Conservation (phyloP, 2,329 filamentous ascomycete genomes). For the Sphaerulina populicola region DNA sequence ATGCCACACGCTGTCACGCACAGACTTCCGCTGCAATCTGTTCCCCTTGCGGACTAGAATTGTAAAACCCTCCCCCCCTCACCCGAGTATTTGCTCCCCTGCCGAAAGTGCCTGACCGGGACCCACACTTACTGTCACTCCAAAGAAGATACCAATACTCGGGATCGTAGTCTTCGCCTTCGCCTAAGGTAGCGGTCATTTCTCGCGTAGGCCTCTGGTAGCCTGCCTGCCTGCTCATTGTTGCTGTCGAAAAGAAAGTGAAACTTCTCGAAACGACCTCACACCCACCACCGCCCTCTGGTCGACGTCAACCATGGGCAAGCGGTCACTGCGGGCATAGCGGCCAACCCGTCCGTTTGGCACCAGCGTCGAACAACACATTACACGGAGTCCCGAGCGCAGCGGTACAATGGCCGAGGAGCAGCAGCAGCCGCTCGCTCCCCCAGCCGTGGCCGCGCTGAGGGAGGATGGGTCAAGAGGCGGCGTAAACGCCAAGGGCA, state of each 20-base stretch:
- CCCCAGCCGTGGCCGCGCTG: constrained; percentile 39
- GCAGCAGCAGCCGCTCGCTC: constrained; percentile 30
- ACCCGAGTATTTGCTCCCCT: too few species aligned
- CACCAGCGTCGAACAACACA: not conserved
- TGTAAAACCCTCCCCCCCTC: too few species aligned
- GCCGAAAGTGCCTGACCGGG: too few species aligned
- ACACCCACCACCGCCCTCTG: constrained; percentile 1
- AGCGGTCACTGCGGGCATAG: constrained; percentile 16
- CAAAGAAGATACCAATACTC: too few species aligned
- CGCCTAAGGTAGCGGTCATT: not conserved
- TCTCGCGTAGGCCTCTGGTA: not conserved
- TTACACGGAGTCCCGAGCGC: not conserved
- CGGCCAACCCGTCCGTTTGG: constrained; percentile 12
- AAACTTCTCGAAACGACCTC: not conserved
- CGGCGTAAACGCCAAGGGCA: constrained; percentile 18
- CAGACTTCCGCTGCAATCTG: too few species aligned
- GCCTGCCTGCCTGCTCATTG: not conserved
- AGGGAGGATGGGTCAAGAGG: constrained; percentile 33
- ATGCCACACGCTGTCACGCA: too few species aligned
- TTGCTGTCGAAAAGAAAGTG: not conserved
- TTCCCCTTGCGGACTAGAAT: too few species aligned
- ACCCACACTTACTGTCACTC: too few species aligned
- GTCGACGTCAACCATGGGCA: constrained; percentile 15
- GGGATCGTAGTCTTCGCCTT: too few species aligned
- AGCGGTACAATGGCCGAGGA: constrained; percentile 10